phyloP scores from a whole-genome alignment of 1,284 basidiomycete species.

The Peniophora sp. region DNA sequence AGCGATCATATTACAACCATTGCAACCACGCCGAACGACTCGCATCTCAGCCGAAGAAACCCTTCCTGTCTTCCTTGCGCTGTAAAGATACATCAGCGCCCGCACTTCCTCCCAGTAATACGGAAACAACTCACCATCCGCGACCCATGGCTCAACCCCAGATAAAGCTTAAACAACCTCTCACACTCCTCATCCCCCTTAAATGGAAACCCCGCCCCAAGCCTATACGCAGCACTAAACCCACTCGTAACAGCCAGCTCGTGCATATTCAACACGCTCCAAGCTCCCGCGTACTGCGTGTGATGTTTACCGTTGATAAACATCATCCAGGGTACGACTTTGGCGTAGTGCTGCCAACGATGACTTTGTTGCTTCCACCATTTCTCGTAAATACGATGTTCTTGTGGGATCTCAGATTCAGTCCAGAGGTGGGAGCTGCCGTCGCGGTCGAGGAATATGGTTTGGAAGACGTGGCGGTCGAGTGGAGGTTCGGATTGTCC shows the following conservation, averaged over 20 bases:
- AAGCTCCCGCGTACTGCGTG: conserved; percentile 34
- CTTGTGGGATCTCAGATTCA: conserved; percentile 37
- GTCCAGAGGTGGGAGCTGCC: conserved; percentile 43
- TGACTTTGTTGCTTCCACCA: conserved; percentile 61
- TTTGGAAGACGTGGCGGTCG: conserved; percentile 52
- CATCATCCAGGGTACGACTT: conserved; percentile 55
- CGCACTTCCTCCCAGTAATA: not conserved
- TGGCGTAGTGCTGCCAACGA: conserved; percentile 51
- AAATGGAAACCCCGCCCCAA: conserved; percentile 46
- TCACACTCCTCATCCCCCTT: conserved; percentile 32
- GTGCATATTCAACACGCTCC: conserved; percentile 43
- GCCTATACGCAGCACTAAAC: conserved; percentile 48
- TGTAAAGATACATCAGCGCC: not conserved
- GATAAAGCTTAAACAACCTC: conserved; percentile 39
- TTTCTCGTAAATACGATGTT: conserved; percentile 45
- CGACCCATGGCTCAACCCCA: conserved; percentile 29
- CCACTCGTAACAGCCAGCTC: conserved; percentile 54
- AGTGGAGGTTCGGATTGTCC: conserved; percentile 19
- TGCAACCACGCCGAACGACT: too few species aligned
- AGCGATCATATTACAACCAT: too few species aligned
- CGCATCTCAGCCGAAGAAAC: conserved; percentile 14
- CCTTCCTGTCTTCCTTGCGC: conserved; percentile 22
- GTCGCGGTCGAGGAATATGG: conserved; percentile 52
- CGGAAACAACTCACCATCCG: conserved; percentile 21
- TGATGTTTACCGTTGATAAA: conserved; percentile 45